These are phyloP conservation scores for Gelatoporia subvermispora DNA, from an alignment of 768 basidiomycete species.

Conservation along the genomic window DNA sequence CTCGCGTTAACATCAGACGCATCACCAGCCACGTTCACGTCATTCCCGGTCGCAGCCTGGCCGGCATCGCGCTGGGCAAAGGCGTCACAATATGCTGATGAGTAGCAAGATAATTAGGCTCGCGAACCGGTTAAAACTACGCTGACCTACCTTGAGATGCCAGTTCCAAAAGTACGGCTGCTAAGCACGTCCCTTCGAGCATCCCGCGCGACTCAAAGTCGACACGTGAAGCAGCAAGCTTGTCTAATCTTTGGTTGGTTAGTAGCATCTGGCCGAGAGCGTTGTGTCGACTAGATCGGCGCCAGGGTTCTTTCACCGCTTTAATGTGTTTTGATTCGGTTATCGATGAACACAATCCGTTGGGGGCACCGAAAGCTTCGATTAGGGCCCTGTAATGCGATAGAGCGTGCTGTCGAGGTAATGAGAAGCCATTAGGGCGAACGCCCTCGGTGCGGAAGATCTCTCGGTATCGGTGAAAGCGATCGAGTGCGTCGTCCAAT, in stretches of 20 bases:
- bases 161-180: too few relatives aligned
- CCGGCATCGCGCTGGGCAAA: not conserved
- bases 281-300: slow-evolving; percentile 14
- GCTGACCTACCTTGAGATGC: too few relatives aligned
- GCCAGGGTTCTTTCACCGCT: slow-evolving; percentile 23
- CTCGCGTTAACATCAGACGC: not conserved
- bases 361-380: slow-evolving; percentile 18
- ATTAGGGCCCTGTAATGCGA: slow-evolving; percentile 16
- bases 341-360: slow-evolving; percentile 23
- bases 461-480: slow-evolving; percentile 9
- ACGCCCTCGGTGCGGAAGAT: slow-evolving; percentile 13
- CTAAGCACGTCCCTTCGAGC: slow-evolving; percentile 1
- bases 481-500: slow-evolving; percentile 11
- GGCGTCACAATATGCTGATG: not conserved
- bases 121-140: not conserved
- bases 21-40: too few relatives aligned
- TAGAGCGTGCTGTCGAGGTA: slow-evolving; percentile 18
- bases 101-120: not conserved
- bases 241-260: slow-evolving; percentile 19
- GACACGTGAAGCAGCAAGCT: slow-evolving; percentile 15
- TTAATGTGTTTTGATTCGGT: slow-evolving; percentile 24
- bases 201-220: slow-evolving; percentile 14
- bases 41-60: too few relatives aligned
- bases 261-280: slow-evolving; percentile 20
- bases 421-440: slow-evolving; percentile 13